Base-by-base conservation (phyloP, 2,329 filamentous ascomycete genomes). In the Penicillium sp. region DNA sequence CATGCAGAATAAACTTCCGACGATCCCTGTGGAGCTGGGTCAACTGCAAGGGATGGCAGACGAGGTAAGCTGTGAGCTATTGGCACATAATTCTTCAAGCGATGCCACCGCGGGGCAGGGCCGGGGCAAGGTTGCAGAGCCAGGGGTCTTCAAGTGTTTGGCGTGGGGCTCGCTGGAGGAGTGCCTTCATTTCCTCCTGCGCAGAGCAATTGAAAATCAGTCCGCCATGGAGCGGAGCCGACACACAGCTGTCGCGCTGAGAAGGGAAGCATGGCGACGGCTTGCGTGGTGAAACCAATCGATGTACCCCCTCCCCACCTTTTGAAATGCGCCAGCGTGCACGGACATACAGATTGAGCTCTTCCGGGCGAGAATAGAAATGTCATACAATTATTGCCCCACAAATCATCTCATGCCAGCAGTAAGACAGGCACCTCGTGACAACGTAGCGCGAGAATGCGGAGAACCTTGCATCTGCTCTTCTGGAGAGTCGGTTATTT, bases 41-140 rank as follows among this genome's bases (percentile, higher is more conserved):
- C 92, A 96, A 78, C 84, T 96, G 5, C 90, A 92, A 79, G 92
- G 93, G 29, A 97, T 97, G 93, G 92, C 92, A 1, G 92, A 96
- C 69, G 92, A 96, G 73, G 87, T 96, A 55, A 91, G 88, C 26
- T 82, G 84, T 64, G 77, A 78, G 11, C 70, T 86, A 1, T 72
- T 86, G 47, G 68, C 64, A 21, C 67, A 62, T 11, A 63, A 64
- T 17, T 35, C 61, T 21, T 54, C 52, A n/a, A 47, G 44, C 13
- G 55, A 55, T 8, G 38, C 52, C 8, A 73, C 78, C 30, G n/a
- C 0, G 4, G 13, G 6, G 9, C 44, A 30, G 47, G 29, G 17
- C 5, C 44, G 29, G 35, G 50, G 15, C 23, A 23, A 50, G 51
- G 60, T 65, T 38, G 54, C 53, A 29, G 56, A 66, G 7, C 80